Percentiles rank a stretch among this genome's conserved stretches.
phyloP scores from a whole-genome alignment of 2,329 filamentous ascomycete species.

The Ramularia endophylla region DNA sequence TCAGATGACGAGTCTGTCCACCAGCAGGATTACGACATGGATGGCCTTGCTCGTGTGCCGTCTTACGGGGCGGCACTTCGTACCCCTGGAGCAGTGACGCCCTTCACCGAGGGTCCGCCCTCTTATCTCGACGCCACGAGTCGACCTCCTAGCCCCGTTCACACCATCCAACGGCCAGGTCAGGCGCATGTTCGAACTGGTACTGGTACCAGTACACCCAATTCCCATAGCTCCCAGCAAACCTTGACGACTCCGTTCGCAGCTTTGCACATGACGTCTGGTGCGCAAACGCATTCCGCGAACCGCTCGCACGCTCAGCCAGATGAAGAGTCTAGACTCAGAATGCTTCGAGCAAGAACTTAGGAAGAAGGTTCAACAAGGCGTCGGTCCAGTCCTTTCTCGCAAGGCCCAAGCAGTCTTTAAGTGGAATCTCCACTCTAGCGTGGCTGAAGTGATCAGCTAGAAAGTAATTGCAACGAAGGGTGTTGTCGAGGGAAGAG shows the following conservation, averaged over 20 bases:
- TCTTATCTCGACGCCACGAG: conserved; percentile 42
- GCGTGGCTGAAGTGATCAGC: neutral
- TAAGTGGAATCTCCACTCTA: no score
- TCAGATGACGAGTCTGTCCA: conserved; percentile 28
- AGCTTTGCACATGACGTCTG: conserved; percentile 7
- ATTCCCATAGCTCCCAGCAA: conserved; percentile 14
- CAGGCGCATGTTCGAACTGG: conserved; percentile 24
- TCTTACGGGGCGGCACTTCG: conserved; percentile 47
- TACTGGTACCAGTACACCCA: conserved; percentile 20
- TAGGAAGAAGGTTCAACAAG: no score
- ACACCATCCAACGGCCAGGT: conserved; percentile 16
- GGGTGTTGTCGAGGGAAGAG: neutral
- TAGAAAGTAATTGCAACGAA: neutral
- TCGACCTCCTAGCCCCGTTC: conserved; percentile 35
- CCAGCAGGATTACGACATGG: conserved; percentile 38
- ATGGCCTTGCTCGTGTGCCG: conserved; percentile 43
- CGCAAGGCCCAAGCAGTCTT: no score
- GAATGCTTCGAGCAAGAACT: conserved; percentile 22
- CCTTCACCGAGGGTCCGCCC: conserved; percentile 37
- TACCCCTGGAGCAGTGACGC: conserved; percentile 37
- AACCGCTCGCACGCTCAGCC: neutral
- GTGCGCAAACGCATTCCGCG: neutral
- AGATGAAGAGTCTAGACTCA: conserved; percentile 16
- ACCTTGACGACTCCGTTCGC: conserved; percentile 15
- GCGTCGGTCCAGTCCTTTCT: no score